Evolutionary conservation across 169 alveolate genomes (phyloP), one percentile per base, ranked within the genome.

Genomic region (Cryptosporidium viatorum): DNA sequence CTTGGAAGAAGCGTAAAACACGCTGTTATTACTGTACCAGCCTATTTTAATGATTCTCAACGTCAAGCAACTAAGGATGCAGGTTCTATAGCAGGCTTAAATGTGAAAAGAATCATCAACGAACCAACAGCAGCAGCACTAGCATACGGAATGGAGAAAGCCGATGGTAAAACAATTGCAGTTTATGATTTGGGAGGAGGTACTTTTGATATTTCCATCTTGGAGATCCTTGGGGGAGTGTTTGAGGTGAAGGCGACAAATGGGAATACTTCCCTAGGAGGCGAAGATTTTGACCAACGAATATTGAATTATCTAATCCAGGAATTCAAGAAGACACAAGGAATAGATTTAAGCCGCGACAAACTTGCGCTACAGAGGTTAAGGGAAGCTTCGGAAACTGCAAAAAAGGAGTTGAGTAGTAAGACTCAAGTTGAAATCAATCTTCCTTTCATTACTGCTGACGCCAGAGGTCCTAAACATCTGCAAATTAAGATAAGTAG

Each of bases 41-140:
- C 99, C 43, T 97, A 97, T 91, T 97, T 97, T 93, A 97, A 97
- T 74, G 99, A 98, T 85, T 96, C 98, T 33, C 98, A 98, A 93
- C 95, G 99, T 91, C 98, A 98, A 93, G 99, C 99, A 43, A 98
- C 99, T 14, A 98, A 97, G 92, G 99, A 98, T 92, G 99, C 99
- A 8, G 99, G 99, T 33, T 95, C 95, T 74, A 98, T 98, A 75
- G 98, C 99, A 16, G 98, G 98, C 21, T 93, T 98, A 58, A 97
- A 96, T 43, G 99, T 92, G 16, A 87, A 95, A 84, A 96, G 99
- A 84, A 98, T 98, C 91, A 98, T 98, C 89, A 98, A 99, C 95
- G 99, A 99, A 94, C 99, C 99, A 33, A 98, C 99, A 1, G 99
- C 99, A 29, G 99, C 99, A 50, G 99, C 99, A 1, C 93, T 98